Percentiles rank a stretch among this genome's conserved stretches.
These are phyloP conservation scores for Agarophyton chilense DNA, from an alignment of 23 red algal species.

Conservation along the genomic window DNA sequence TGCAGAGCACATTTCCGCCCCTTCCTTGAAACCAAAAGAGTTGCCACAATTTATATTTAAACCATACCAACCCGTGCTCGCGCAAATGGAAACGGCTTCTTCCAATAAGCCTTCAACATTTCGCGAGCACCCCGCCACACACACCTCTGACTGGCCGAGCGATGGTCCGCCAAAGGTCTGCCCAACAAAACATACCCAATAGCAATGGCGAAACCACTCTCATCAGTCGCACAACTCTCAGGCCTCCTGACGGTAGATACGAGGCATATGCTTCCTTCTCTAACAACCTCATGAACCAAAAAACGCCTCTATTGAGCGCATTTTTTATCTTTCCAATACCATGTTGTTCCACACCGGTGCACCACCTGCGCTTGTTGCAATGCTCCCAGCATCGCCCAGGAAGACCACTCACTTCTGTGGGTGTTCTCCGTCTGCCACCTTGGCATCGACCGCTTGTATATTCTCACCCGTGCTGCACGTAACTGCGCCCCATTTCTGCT, in stretches of 20 bases:
- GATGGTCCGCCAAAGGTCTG: not conserved
- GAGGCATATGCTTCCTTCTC: not conserved
- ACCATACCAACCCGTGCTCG: not conserved
- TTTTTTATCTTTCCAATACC: not conserved
- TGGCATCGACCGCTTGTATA: not conserved
- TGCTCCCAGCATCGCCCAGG: not conserved
- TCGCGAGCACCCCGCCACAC: constrained; percentile 1
- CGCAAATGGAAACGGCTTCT: not conserved
- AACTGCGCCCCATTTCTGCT: not conserved
- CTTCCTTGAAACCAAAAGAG: too few species aligned
- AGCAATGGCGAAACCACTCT: not conserved
- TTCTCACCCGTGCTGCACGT: not conserved
- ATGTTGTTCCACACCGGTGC: not conserved
- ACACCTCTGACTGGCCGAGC: not conserved
- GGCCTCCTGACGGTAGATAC: not conserved
- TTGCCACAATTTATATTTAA: too few species aligned
- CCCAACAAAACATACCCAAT: not conserved
- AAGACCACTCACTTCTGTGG: not conserved
- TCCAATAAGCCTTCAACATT: constrained; percentile 7
- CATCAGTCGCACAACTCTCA: not conserved
- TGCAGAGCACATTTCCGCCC: too few species aligned
- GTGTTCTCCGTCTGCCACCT: not conserved
- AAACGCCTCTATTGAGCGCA: not conserved
- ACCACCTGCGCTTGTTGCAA: not conserved
- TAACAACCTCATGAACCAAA: not conserved